phyloP scores from a whole-genome alignment of 495 filamentous ascomycete genomes.

The Neurospora terricola region DNA sequence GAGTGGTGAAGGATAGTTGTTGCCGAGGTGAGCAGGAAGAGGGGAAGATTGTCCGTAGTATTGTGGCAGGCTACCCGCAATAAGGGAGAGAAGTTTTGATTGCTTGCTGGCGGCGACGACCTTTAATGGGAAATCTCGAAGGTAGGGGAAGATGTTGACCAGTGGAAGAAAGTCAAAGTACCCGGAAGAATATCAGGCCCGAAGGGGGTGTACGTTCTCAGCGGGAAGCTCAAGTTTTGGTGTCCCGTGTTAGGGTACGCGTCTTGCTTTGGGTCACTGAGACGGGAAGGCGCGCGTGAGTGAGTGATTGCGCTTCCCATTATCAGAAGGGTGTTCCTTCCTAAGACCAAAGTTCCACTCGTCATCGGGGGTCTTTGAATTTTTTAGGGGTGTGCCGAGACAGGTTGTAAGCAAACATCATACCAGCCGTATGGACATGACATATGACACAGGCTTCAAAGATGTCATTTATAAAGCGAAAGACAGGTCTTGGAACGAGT shows the following conservation, averaged over 20 bases:
- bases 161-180: not conserved
- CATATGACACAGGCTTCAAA: not conserved
- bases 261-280: not conserved
- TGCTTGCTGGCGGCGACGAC: not conserved
- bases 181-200: not conserved
- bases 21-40: not conserved
- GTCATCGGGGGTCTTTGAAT: not conserved
- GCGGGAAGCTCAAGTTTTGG: not conserved
- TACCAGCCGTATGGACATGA: not conserved
- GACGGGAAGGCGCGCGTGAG: not conserved
- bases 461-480: not conserved
- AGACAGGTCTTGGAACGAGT: not conserved
- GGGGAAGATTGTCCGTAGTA: not conserved
- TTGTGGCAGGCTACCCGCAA: not conserved
- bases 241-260: not conserved
- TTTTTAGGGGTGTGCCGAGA: not conserved
- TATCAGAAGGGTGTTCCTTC: not conserved
- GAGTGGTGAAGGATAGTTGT: not conserved
- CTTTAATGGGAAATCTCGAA: not conserved
- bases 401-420: not conserved
- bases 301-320: not conserved
- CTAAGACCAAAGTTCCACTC: not conserved
- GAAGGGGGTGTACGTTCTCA: not conserved
- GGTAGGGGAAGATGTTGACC: not conserved
- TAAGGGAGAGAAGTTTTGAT: too few species aligned